Percentiles rank a stretch among this genome's conserved stretches.
Evolutionary conservation across 148 eudicot genomes (phyloP).

Genomic region (Polygonum maritimum): DNA sequence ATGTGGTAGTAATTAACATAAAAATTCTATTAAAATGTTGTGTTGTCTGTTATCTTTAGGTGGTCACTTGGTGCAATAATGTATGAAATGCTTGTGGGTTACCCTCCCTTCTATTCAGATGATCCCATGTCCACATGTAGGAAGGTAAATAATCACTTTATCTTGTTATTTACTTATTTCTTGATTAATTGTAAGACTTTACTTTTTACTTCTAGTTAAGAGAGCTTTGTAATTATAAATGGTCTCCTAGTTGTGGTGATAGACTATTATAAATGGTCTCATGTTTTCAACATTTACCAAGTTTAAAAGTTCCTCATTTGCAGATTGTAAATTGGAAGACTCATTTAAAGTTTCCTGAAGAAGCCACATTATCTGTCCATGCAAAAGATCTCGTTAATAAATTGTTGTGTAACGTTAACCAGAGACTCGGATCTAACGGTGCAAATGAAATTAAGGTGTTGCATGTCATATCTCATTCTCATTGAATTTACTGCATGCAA

Average conservation of each 20-base stretch:
- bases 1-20: no score
- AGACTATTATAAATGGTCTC: no score
- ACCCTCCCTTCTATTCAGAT: constrained; percentile 36
- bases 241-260: no score
- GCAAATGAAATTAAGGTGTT: constrained; percentile 28
- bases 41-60: constrained; percentile 11
- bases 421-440: constrained; percentile 25
- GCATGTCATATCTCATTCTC: constrained; percentile 6
- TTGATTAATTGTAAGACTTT: background rate
- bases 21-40: background rate
- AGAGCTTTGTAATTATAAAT: no score
- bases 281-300: no score
- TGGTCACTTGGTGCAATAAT: constrained; percentile 37
- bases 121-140: constrained; percentile 29
- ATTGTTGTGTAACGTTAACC: constrained; percentile 22
- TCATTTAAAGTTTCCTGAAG: constrained; percentile 22
- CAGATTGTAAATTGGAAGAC: constrained; percentile 31
- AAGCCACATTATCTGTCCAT: constrained; percentile 22
- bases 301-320: background rate
- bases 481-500: background rate
- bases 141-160: constrained; percentile 12
- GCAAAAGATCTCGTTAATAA: constrained; percentile 26
- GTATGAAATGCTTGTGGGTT: constrained; percentile 38
- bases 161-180: background rate
- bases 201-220: no score